These are phyloP conservation scores for Chenopodium quinoa DNA, from an alignment of 148 eudicot genomes.

Conservation along the genomic window DNA sequence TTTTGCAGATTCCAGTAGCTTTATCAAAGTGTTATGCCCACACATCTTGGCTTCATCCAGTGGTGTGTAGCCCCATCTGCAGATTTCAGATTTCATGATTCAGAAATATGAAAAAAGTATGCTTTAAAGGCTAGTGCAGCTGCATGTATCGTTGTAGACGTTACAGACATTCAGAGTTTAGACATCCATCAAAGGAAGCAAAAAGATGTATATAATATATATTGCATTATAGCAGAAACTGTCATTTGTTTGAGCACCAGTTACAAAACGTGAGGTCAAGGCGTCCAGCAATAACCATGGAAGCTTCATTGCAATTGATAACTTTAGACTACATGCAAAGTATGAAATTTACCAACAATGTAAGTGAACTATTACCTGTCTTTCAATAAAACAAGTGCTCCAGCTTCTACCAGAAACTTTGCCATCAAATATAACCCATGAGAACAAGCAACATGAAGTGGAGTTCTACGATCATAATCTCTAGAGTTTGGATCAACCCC, in stretches of 20 bases:
- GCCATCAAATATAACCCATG: slow-evolving; percentile 73
- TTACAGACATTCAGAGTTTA: not conserved
- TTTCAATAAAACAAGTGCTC: slow-evolving; percentile 63
- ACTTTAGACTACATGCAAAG: not conserved
- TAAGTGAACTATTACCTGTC: slow-evolving; percentile 53
- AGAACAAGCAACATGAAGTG: slow-evolving; percentile 80
- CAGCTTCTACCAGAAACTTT: slow-evolving; percentile 72
- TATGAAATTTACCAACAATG: not conserved
- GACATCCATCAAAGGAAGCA: not conserved
- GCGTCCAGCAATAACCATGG: not conserved
- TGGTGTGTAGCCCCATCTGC: slow-evolving; percentile 76
- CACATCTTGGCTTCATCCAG: slow-evolving; percentile 53
- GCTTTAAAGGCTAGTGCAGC: not conserved
- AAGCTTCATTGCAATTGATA: not conserved
- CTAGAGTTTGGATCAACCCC: slow-evolving; percentile 73
- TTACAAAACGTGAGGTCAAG: no score
- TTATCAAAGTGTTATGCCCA: slow-evolving; percentile 61
- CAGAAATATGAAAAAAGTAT: not conserved
- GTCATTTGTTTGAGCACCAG: not conserved
- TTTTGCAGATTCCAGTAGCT: slow-evolving; percentile 67
- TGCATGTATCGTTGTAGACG: not conserved
- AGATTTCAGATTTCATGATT: slow-evolving; percentile 22
- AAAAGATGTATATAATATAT: not conserved
- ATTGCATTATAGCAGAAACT: not conserved
- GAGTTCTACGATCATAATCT: slow-evolving; percentile 78